Evolutionary conservation across 768 basidiomycete genomes (phyloP).

Genomic region (Neoboletus brunneissimus): DNA sequence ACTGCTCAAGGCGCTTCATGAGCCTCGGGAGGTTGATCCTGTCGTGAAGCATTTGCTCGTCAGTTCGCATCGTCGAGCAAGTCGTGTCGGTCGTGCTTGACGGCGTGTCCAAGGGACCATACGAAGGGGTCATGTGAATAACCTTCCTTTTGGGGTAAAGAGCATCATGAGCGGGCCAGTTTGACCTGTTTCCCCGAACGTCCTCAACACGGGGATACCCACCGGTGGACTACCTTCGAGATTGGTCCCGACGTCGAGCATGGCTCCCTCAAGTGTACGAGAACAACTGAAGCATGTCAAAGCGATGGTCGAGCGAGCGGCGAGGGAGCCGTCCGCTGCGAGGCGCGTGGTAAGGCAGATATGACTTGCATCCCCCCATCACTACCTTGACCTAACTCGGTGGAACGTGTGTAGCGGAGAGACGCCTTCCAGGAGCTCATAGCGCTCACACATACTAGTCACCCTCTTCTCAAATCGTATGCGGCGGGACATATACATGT

Average conservation of each 20-base stretch:
- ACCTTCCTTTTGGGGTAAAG: slow-evolving; percentile 18
- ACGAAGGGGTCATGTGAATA: slow-evolving; percentile 17
- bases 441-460: slow-evolving; percentile 46
- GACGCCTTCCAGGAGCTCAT: slow-evolving; percentile 53
- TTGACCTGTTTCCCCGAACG: neutral
- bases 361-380: neutral
- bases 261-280: slow-evolving; percentile 21
- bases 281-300: slow-evolving; percentile 22
- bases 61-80: slow-evolving; percentile 25
- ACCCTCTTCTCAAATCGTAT: slow-evolving; percentile 49
- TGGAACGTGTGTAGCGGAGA: slow-evolving; percentile 41
- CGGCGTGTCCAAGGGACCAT: neutral
- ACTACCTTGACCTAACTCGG: slow-evolving; percentile 7
- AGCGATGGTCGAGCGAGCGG: slow-evolving; percentile 45
- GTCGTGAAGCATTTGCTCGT: slow-evolving; percentile 47
- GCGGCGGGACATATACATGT: slow-evolving; percentile 55
- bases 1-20: slow-evolving; percentile 58
- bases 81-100: slow-evolving; percentile 1
- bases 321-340: slow-evolving; percentile 37
- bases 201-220: neutral
- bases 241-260: neutral
- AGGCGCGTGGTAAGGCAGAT: slow-evolving; percentile 38
- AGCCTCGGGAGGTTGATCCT: slow-evolving; percentile 66
- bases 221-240: neutral
- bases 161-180: slow-evolving; percentile 7